These are phyloP conservation scores for Dictyostelium capitatum DNA, from an alignment of 78 protist genomes.

Conservation along the genomic window DNA sequence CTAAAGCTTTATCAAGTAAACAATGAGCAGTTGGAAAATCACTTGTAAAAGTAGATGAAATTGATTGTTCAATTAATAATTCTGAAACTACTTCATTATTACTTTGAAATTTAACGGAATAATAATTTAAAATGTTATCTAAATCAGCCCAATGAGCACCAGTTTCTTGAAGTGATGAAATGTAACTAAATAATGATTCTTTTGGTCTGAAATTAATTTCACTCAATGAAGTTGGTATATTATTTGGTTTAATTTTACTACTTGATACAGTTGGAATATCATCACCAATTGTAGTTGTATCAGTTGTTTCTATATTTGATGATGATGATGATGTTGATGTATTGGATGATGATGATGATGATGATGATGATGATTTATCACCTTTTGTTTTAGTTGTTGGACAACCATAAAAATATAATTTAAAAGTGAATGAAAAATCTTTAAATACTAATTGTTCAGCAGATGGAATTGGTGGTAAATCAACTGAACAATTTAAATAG, in stretches of 20 bases:
- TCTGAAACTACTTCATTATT: conserved; percentile 47
- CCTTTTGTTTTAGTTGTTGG: conserved; percentile 1
- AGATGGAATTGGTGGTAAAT: conserved; percentile 46
- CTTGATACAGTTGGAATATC: not conserved
- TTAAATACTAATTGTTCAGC: conserved; percentile 33
- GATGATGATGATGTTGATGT: not conserved
- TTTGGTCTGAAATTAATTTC: conserved; percentile 42
- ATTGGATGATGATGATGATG: not conserved
- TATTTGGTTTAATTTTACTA: not conserved
- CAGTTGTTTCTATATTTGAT: not conserved
- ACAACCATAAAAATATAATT: conserved; percentile 72
- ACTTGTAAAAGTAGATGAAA: conserved; percentile 32
- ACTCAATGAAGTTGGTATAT: conserved; percentile 7
- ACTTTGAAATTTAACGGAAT: conserved; percentile 5
- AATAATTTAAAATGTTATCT: conserved; percentile 29
- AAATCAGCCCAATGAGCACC: conserved; percentile 68
- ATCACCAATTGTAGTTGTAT: conserved; percentile 2
- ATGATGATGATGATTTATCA: not conserved
- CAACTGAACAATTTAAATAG: conserved; percentile 40
- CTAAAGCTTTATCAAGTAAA: conserved; percentile 44
- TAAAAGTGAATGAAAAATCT: conserved; percentile 49
- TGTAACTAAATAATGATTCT: conserved; percentile 42
- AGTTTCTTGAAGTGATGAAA: conserved; percentile 71
- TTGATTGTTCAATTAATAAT: conserved; percentile 52
- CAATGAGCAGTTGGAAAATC: conserved; percentile 2